Evolutionary conservation across 345 rosid species (phyloP).

Genomic region (Geranium brycei): DNA sequence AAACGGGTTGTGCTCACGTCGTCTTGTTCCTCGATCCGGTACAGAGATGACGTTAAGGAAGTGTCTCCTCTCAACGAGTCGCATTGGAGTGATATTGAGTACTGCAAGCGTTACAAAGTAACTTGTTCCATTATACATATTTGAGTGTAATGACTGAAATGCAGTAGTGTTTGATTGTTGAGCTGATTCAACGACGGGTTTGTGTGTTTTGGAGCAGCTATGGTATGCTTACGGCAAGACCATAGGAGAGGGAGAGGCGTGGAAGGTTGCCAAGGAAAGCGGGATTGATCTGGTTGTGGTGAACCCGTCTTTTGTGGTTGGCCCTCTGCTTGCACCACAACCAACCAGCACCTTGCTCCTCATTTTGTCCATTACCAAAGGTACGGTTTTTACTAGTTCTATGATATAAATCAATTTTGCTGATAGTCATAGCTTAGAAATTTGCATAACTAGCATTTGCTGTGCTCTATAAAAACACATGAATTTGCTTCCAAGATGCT

Average conservation of each 20-base stretch:
- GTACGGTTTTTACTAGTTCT: too few relatives aligned
- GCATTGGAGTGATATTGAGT: constrained; percentile 76
- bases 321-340: constrained; percentile 73
- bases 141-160: too few relatives aligned
- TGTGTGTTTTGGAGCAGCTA: constrained; percentile 26
- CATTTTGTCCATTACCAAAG: constrained; percentile 24
- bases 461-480: too few relatives aligned
- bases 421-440: too few relatives aligned
- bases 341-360: constrained; percentile 67
- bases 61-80: constrained; percentile 68
- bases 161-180: neutral
- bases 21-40: constrained; percentile 69
- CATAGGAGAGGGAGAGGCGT: constrained; percentile 58
- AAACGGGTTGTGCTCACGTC: constrained; percentile 79
- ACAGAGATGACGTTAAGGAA: constrained; percentile 44
- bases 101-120: constrained; percentile 61
- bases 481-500: too few relatives aligned
- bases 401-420: too few relatives aligned
- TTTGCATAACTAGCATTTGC: too few relatives aligned
- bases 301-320: constrained; percentile 76
- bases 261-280: constrained; percentile 55
- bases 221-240: constrained; percentile 91
- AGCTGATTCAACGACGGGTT: neutral
- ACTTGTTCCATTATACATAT: too few relatives aligned
- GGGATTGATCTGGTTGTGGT: constrained; percentile 67